These are phyloP conservation scores for Saccharomyces cerevisiae DNA, from an alignment of 805 yeast species.

Conservation along the genomic window DNA sequence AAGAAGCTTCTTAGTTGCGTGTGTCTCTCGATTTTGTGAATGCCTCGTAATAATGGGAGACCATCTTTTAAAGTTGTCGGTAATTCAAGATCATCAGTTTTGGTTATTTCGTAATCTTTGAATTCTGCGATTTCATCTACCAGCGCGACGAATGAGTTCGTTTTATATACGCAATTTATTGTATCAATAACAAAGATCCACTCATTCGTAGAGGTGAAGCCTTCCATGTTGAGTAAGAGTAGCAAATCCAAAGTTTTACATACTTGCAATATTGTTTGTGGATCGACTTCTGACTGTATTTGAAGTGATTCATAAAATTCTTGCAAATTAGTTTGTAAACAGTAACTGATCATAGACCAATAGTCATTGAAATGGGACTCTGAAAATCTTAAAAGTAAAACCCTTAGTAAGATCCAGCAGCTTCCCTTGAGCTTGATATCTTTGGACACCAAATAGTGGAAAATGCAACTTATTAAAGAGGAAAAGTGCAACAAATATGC, in stretches of 20 bases:
- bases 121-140: conserved; percentile 40
- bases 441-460: conserved; percentile 30
- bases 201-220: conserved; percentile 58
- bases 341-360: conserved; percentile 63
- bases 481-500: conserved; percentile 41
- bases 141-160: conserved; percentile 28
- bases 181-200: conserved; percentile 81
- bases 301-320: conserved; percentile 24
- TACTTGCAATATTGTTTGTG: conserved; percentile 40
- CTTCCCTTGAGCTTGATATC: conserved; percentile 20
- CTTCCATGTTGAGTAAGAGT: conserved; percentile 62
- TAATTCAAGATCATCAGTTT: conserved; percentile 18
- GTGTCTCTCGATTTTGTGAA: conserved; percentile 16
- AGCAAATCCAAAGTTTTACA: conserved; percentile 75
- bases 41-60: conserved; percentile 26
- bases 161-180: conserved; percentile 46
- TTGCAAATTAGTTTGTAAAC: conserved; percentile 38
- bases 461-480: conserved; percentile 40
- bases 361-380: conserved; percentile 55
- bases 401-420: conserved; percentile 52
- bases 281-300: conserved; percentile 23
- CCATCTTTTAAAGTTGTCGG: conserved; percentile 12
- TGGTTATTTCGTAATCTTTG: conserved; percentile 33
- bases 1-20: conserved; percentile 24
- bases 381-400: conserved; percentile 52